Base-by-base conservation (phyloP, 768 basidiomycete species). In the Nidula microcarpa region DNA sequence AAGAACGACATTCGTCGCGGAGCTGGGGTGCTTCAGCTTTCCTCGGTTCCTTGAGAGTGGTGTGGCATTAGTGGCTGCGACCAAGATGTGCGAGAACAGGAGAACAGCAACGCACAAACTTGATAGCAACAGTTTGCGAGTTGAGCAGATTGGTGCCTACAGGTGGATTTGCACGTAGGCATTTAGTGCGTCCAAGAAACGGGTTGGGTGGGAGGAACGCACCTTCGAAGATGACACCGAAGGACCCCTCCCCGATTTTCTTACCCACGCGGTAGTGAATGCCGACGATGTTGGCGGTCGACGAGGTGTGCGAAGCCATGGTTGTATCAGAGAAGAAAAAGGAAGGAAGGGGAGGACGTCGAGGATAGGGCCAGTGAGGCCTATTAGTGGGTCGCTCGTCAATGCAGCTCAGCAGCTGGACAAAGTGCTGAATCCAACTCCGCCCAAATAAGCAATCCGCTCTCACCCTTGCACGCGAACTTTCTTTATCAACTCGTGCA, bases 211-310 rank as follows among this genome's bases (percentile, higher is more conserved):
- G 47, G 30, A 34, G 51, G 44, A 35, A 34, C 30, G 57, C 62
- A 87, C 90, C 91, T 75, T 91, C 91, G 59, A 89, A 93, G 70
- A 91, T 92, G 78, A 98, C 94, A 59, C 97, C 97, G 69, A 99
- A 99, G 6, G 89, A 91, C 57, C 97, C 97, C 71, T 99, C 97
- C 57, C 97, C 97, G 71, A 99, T 98, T 84, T 98, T 98, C 82
- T 91, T 91, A 62, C 96, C 96, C 17, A 98, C 95, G 53, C 92
- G 86, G 76, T 96, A 98, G 76, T 98, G 94, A n/a, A 90, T 85
- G 50, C 96, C 94, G 63, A 97, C 94, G 66, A 96, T 75, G 71
- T 89, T 89, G 55, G 86, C 79, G 43, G 81, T 81, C 3, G 84
- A 80, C 44, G 80, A 77, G 2, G 82, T 74, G 60, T 82, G 80